phyloP scores from a whole-genome alignment of 2,329 filamentous ascomycete species.

The Aspergillus latus region DNA sequence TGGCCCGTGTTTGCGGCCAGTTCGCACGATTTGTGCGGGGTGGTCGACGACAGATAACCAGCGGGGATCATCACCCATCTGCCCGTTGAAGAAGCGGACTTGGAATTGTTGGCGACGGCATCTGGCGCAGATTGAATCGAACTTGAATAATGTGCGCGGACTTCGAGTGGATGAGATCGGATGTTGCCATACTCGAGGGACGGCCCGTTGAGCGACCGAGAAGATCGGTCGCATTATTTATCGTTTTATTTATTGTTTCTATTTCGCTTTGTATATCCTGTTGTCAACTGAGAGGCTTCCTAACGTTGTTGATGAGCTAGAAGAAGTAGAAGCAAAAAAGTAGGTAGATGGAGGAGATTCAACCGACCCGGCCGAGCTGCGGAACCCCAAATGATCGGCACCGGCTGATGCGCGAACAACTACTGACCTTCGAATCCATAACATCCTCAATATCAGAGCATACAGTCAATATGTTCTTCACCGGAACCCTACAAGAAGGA shows the following conservation, averaged over 20 bases:
- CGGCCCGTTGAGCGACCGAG: slow-evolving; percentile 27
- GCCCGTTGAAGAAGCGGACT: slow-evolving; percentile 42
- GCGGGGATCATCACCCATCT: slow-evolving; percentile 66
- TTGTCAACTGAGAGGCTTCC: neutral
- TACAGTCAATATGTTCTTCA: slow-evolving; percentile 68
- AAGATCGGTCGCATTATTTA: slow-evolving; percentile 32
- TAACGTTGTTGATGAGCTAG: neutral
- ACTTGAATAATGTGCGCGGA: slow-evolving; percentile 21
- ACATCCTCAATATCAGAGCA: neutral
- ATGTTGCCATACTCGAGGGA: slow-evolving; percentile 23
- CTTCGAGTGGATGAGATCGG: slow-evolving; percentile 22
- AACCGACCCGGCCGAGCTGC: neutral
- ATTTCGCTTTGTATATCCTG: neutral
- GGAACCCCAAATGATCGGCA: slow-evolving; percentile 23
- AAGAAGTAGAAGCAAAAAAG: neutral
- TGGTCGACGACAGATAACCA: slow-evolving; percentile 87
- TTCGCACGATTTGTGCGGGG: slow-evolving; percentile 75
- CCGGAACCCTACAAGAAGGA: slow-evolving; percentile 76
- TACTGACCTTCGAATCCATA: neutral
- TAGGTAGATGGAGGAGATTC: neutral
- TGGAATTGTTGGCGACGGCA: slow-evolving; percentile 41
- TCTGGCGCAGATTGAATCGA: slow-evolving; percentile 36
- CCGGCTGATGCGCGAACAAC: slow-evolving; percentile 22
- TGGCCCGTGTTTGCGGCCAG: slow-evolving; percentile 71
- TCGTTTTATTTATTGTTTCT: neutral